Percentiles rank a stretch among this genome's conserved stretches.
phyloP scores from a whole-genome alignment of 164 flowering plant species.

The Vitis cinerea region DNA sequence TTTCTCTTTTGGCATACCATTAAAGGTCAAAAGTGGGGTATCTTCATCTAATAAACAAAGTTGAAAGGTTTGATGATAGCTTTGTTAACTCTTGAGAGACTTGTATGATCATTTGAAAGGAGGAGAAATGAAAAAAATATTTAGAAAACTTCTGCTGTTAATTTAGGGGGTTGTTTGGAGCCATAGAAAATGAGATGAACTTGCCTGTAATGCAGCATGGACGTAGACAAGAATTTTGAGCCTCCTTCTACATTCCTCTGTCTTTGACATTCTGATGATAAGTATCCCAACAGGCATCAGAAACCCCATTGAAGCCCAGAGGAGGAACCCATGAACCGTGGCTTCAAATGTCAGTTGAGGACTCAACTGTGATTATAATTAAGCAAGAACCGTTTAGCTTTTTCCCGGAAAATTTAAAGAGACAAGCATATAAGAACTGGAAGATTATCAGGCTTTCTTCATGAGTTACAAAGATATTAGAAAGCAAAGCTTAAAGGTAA shows the following conservation, averaged over 20 bases:
- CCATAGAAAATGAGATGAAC: neutral
- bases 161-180: too few relatives aligned
- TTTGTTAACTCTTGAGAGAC: constrained; percentile 6
- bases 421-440: neutral
- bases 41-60: constrained; percentile 8
- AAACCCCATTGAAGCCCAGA: constrained; percentile 60
- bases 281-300: constrained; percentile 54
- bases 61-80: constrained; percentile 9
- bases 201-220: constrained; percentile 44
- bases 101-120: neutral
- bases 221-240: constrained; percentile 33
- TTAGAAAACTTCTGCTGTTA: too few relatives aligned
- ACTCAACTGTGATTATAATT: constrained; percentile 22
- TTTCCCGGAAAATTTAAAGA: neutral
- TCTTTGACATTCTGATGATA: constrained; percentile 40
- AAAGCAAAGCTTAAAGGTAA: too few relatives aligned
- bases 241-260: constrained; percentile 28
- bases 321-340: constrained; percentile 46
- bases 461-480: too few relatives aligned
- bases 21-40: constrained; percentile 21
- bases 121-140: neutral
- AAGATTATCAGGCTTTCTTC: too few relatives aligned
- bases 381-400: neutral
- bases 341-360: constrained; percentile 33
- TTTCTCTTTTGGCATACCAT: constrained; percentile 11